Evolutionary conservation across 2,329 filamentous ascomycete genomes (phyloP), one percentile per base, ranked within the genome.

Genomic region (Alternaria viburni): DNA sequence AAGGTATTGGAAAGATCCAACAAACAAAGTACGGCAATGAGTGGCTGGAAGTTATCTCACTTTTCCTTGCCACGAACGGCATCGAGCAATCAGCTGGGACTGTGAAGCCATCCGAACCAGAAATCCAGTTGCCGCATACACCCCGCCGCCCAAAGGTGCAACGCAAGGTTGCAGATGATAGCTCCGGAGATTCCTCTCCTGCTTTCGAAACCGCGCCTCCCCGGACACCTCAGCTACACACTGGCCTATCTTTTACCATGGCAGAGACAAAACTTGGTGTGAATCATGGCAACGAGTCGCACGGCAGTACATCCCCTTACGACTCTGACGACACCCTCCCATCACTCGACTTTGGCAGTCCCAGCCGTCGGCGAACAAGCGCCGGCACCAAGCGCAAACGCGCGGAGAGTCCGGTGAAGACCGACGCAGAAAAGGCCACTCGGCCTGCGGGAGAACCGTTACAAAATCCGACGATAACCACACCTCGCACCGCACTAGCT

Each of bases 361-460:
- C 65, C 17, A 43, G 10, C 12, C 50, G 50, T 1, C 59, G 61
- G 5, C 52, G 44, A 13, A 46, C 55, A 36, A 54, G 41, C 8
- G 69, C 71, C 3, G 54, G 65, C 3, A 66, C 67, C 13, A 78
- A 78, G 52, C 74, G 76, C 15, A 77, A 77, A 55, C 68, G 75
- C 26, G 32, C 44, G 3, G 63, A 69, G 51, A 73, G 69, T 23
- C 58, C 71, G 5, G 28, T 44, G 8, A 67, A 67, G 46, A 30
- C 49, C 15, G 32, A 30, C 21, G 28, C 21, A 30, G 49, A 52
- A 23, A 30, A 52, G 3, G 36, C 8, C 4, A 13, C 49, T 41
- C 28, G 25, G 30, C 30, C 19, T 15, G 32, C 7, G 30, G 13
- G 19, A 23, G 9, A 41, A 41, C n/a, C n/a, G 36, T 41, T 41